Base-by-base conservation (phyloP, 192 early-diverging fungal genomes). In the Chytriomyces confervae region DNA sequence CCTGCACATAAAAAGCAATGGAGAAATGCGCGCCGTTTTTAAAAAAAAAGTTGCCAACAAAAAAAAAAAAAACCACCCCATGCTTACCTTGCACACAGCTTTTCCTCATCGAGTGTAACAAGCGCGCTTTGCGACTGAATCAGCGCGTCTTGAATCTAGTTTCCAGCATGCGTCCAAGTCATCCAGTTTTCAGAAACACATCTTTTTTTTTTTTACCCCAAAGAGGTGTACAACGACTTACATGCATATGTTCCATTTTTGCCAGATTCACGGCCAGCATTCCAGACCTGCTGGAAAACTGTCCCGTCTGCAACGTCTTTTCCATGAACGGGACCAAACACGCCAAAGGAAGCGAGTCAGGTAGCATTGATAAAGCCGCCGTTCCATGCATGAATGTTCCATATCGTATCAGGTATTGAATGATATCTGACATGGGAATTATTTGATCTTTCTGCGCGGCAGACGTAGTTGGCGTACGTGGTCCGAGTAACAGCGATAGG, bases 61-160 rank as follows among this genome's bases (percentile, higher is more conserved):
- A 36, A 36, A 36, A 2, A 36, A 36, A 36, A 36, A 36, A 36
- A 36, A 0, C 29, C 29, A 0, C 29, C 29, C 29, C 29, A 36
- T 0, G 29, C 29, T 36, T 86, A 92, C 80, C 90, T 87, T 49
- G 91, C 87, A 75, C 93, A 94, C 90, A 93, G 91, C 16, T 86
- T 84, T 65, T 94, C 93, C 18, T 94, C 93, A 8, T 89, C 87
- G 44, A 93, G 91, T 63, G 85, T 86, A 24, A 94, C 90, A 47
- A 86, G 77, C 46, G 85, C 76, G 10, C 87, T 87, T 50, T 87
- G 85, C 36, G 91, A 86, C 67, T 84, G 87, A 18, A 86, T 82
- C 65, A 92, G 69, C 63, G 90, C 85, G 77, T 92, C 88, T 78
- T 94, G 87, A 16, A 88, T 87, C 90, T 92, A 69, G 18, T 75